Evolutionary conservation across 306 rosid genomes (phyloP), one percentile per base, ranked within the genome.

Genomic region (Echinosophora koreensis): DNA sequence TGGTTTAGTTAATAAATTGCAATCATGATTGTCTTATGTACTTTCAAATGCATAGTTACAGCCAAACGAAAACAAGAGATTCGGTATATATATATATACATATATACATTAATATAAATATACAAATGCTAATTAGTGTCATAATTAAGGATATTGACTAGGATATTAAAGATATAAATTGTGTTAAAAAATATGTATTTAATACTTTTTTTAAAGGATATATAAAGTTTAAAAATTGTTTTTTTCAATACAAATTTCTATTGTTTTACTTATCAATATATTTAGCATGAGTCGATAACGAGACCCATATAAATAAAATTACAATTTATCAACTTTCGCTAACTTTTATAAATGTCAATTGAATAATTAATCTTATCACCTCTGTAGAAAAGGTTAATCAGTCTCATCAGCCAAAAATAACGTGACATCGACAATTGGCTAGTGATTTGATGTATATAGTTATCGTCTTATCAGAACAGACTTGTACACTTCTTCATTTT

Each of bases 401-500:
- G 67, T 60, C 66, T 58, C 54, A 6, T 60, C 68, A 17, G 1
- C 76, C 63, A 49, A 52, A 66, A 50, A 66, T 50, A 60, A 38
- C 7, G 66, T 67, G 37, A 67, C 77, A 13, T 39, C 59, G 49
- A 4, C 50, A 52, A 27, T 37, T 37, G 1, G 22, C 22, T 22
- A 37, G 1, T 5, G 77, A 75, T 69, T 77, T 75, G 81, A 75
- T 75, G 73, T 60, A 30, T 49, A 27, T 58, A 15, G 72, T 67
- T 75, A 50, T 75, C 84, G 81, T 74, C 80, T 67, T 66, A 75
- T 75, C 81, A 60, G n/a, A 75, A 59, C 44, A 22, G 13, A 30
- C 65, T 49, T 35, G 22, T 34, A 34, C 56, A 18, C 22, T 10
- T 44, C 15, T 44, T 28, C 7, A 22, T 66, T 54, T n/a, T 3